Base-by-base conservation (phyloP, 768 basidiomycete genomes). In the Megacollybia marginata region DNA sequence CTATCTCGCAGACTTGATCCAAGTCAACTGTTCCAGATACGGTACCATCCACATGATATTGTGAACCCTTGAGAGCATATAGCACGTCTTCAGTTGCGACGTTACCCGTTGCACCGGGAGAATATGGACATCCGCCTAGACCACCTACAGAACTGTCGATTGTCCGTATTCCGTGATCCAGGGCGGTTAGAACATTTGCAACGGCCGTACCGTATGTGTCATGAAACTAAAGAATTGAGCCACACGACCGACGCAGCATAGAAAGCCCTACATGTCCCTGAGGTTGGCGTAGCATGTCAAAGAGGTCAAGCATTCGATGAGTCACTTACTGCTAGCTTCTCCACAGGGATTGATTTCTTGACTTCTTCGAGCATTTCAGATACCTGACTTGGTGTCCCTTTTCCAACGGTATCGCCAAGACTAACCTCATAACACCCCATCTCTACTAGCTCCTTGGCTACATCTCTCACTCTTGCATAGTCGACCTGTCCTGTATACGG, bases 401-500 rank as follows among this genome's bases (percentile, higher is more conserved):
- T 80, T 0, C 94, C 94, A 2, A 90, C 88, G 2, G 94, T 98
- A 62, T 98, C 95, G 0, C 92, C 92, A 18, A 97, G 67, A 57
- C 88, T 88, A 46, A 94, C 80, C 64, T 98, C 89, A 62, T 95
- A 95, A 62, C 92, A 95, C 0, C 94, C 94, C 88, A 96, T 93
- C 52, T 90, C 82, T 5, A 82, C 52, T 33, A 98, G 63, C 54
- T 78, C 82, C 54, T 77, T 76, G 0, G 89, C 71, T 19, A 95
- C 79, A 35, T 85, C 79, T 46, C 80, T 72, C 8, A 92, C 91
- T 15, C 66, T 66, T 43, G 65, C 64, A 13, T 79, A 79, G 54
- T 84, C 82, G 18, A 88, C 83, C 16, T 69, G 68, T 2, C 94
- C 94, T n/a, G 85, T 78, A 63, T 85, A 96, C 4, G 95, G 94